Evolutionary conservation across 192 early-diverging fungal species (phyloP).

Genomic region (Entophlyctis helioformis): DNA sequence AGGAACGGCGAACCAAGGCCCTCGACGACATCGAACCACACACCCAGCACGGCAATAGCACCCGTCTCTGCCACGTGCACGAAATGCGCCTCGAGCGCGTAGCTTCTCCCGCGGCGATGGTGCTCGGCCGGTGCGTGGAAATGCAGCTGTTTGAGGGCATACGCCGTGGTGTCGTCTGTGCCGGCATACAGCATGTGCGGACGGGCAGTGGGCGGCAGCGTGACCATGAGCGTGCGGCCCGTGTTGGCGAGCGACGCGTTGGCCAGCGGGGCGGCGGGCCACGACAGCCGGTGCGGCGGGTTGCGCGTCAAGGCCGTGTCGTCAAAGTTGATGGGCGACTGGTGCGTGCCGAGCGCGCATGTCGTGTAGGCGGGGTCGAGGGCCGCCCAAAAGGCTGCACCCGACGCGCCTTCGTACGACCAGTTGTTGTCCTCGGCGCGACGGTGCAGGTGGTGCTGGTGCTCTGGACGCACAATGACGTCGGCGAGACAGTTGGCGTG

Average conservation of each 20-base stretch:
- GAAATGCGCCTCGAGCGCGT: slow-evolving; percentile 30
- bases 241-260: slow-evolving; percentile 12
- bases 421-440: background rate
- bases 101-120: slow-evolving; percentile 13
- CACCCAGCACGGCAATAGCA: slow-evolving; percentile 30
- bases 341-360: background rate
- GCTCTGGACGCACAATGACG: too few relatives aligned
- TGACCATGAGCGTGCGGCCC: slow-evolving; percentile 28
- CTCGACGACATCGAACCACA: slow-evolving; percentile 29
- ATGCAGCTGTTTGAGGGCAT: slow-evolving; percentile 40
- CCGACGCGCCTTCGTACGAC: slow-evolving; percentile 3
- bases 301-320: background rate
- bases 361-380: background rate
- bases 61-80: slow-evolving; percentile 27
- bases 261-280: slow-evolving; percentile 3
- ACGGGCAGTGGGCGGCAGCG: background rate
- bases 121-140: slow-evolving; percentile 55
- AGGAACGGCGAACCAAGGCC: slow-evolving; percentile 17
- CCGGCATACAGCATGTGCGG: background rate
- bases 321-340: slow-evolving; percentile 43
- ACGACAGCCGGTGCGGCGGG: background rate
- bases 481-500: too few relatives aligned
- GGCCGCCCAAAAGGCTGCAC: slow-evolving; percentile 1
- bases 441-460: too few relatives aligned
- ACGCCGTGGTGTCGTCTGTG: slow-evolving; percentile 3